Percentiles rank a stretch among this genome's conserved stretches.
These are phyloP conservation scores for Capsicum baccatum DNA, from an alignment of 257 asterid species.

Conservation along the genomic window DNA sequence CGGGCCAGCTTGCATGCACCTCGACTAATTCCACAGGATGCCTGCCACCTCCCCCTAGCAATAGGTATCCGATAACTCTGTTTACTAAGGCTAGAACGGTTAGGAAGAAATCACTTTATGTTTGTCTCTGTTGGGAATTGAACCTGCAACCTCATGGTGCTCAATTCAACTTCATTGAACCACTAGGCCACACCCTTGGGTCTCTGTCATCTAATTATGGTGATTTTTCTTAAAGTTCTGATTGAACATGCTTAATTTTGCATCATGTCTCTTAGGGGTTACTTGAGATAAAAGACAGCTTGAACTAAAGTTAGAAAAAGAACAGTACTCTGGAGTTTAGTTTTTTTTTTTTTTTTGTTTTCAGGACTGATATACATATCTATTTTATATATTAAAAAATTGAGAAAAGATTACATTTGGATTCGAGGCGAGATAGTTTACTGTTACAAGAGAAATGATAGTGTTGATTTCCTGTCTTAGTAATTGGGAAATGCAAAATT, in stretches of 20 bases:
- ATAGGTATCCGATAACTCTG: too few species aligned
- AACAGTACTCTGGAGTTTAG: not conserved
- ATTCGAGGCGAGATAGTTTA: not conserved
- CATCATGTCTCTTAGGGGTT: not conserved
- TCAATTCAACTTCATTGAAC: too few species aligned
- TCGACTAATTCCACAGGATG: too few species aligned
- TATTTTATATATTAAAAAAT: too few species aligned
- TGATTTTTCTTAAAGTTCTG: not conserved
- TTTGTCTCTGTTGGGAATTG: too few species aligned
- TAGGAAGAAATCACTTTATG: too few species aligned
- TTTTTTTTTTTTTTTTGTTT: not conserved
- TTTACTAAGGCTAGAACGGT: too few species aligned
- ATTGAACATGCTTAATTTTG: not conserved
- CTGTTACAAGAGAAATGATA: not conserved
- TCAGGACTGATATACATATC: not conserved
- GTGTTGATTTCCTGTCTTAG: not conserved
- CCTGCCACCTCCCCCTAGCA: too few species aligned
- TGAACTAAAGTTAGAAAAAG: conserved; percentile 6
- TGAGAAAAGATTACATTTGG: not conserved
- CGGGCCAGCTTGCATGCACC: too few species aligned
- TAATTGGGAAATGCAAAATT: not conserved
- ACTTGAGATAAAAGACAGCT: not conserved
- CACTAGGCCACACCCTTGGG: too few species aligned
- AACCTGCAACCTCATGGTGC: too few species aligned
- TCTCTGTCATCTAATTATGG: not conserved